phyloP scores from a whole-genome alignment of 2,329 filamentous ascomycete genomes.

The Phialophora expanda region DNA sequence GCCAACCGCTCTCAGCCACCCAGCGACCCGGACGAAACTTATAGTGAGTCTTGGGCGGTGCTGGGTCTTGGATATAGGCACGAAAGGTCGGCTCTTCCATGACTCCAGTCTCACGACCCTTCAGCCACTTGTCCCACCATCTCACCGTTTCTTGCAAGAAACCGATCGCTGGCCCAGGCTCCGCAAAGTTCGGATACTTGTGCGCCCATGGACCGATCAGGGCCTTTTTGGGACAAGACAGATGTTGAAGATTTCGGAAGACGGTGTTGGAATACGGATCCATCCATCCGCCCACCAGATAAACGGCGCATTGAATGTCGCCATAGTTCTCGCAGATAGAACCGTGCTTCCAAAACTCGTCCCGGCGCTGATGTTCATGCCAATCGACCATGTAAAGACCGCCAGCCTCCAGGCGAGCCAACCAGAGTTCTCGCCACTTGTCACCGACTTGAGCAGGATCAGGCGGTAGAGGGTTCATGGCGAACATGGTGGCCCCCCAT shows the following conservation, averaged over 20 bases:
- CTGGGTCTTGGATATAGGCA: slow-evolving; percentile 24
- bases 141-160: slow-evolving; percentile 27
- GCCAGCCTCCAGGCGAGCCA: slow-evolving; percentile 25
- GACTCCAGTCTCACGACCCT: slow-evolving; percentile 24
- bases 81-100: slow-evolving; percentile 23
- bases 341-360: slow-evolving; percentile 17
- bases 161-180: slow-evolving; percentile 26
- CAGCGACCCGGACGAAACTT: slow-evolving; percentile 26
- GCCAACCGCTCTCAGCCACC: slow-evolving; percentile 25
- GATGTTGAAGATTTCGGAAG: slow-evolving; percentile 17
- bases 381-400: slow-evolving; percentile 1
- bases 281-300: slow-evolving; percentile 28
- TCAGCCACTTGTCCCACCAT: slow-evolving; percentile 30
- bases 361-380: too few species aligned
- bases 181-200: slow-evolving; percentile 28
- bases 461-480: slow-evolving; percentile 26
- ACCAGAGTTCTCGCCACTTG: slow-evolving; percentile 29
- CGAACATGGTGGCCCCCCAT: slow-evolving; percentile 29
- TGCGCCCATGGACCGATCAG: slow-evolving; percentile 27
- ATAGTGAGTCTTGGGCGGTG: slow-evolving; percentile 23
- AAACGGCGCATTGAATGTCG: slow-evolving; percentile 23
- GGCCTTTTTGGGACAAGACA: slow-evolving; percentile 21
- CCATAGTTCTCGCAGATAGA: slow-evolving; percentile 27
- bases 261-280: slow-evolving; percentile 12
- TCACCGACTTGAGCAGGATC: slow-evolving; percentile 25